phyloP scores from a whole-genome alignment of 2,329 filamentous ascomycete genomes.

The Penicillium sp. region DNA sequence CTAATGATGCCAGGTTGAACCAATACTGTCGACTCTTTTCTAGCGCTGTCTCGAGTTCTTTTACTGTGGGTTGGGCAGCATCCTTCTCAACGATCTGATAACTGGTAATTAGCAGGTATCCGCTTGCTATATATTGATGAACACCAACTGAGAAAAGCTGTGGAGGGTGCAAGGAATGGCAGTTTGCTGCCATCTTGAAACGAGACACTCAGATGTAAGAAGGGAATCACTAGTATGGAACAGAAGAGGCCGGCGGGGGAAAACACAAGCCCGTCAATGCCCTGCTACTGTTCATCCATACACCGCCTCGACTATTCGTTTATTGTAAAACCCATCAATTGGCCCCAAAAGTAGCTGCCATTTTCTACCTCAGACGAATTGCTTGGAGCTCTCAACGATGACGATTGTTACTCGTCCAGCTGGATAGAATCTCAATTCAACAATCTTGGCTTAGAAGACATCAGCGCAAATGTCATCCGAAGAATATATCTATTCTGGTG shows the following conservation, averaged over 20 bases:
- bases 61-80: not conserved
- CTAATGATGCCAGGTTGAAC: conserved; percentile 1
- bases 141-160: not conserved
- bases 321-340: too few species aligned
- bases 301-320: not conserved
- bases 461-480: conserved; percentile 18
- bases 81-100: not conserved
- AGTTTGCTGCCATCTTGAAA: not conserved
- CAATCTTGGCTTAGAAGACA: conserved; percentile 22
- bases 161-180: not conserved
- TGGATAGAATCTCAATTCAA: conserved; percentile 21
- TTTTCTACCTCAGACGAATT: conserved; percentile 23
- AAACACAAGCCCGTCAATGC: not conserved
- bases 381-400: conserved; percentile 9
- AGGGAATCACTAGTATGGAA: too few species aligned
- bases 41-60: not conserved
- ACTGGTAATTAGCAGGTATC: not conserved
- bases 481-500: conserved; percentile 10
- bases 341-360: too few species aligned
- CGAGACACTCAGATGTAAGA: not conserved
- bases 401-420: conserved; percentile 22
- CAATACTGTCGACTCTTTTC: not conserved
- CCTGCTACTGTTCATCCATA: too few species aligned
- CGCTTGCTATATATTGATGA: not conserved
- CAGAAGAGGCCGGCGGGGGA: not conserved